Evolutionary conservation across 345 rosid species (phyloP).

Genomic region (Hibiscus syriacus): DNA sequence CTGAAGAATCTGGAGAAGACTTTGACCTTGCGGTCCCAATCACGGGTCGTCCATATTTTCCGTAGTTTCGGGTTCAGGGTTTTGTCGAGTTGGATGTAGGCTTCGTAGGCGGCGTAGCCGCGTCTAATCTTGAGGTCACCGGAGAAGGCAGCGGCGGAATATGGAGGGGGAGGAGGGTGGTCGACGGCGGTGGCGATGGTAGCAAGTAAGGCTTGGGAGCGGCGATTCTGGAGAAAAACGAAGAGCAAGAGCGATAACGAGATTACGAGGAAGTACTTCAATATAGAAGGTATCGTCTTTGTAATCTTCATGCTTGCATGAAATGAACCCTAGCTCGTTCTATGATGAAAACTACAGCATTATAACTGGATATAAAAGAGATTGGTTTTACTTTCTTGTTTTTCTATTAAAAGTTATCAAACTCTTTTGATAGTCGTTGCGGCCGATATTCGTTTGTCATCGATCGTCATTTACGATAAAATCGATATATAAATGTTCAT

Average conservation of each 20-base stretch:
- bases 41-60: conserved; percentile 71
- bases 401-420: too few species aligned
- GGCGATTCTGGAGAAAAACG: background rate
- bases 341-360: too few species aligned
- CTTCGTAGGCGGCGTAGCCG: conserved; percentile 65
- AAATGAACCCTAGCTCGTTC: too few species aligned
- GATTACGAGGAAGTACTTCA: background rate
- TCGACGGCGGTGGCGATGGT: too few species aligned
- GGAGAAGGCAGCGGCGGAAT: background rate
- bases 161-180: background rate
- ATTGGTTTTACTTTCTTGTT: too few species aligned
- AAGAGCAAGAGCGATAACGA: background rate
- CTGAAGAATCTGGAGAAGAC: conserved; percentile 64
- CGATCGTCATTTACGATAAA: too few species aligned
- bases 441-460: too few species aligned
- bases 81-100: conserved; percentile 86
- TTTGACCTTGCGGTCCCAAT: conserved; percentile 74
- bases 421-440: too few species aligned
- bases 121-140: conserved; percentile 55
- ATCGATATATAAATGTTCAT: too few species aligned
- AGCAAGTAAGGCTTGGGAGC: conserved; percentile 2
- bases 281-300: background rate
- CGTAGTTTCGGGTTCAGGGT: conserved; percentile 81
- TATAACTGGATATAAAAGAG: too few species aligned
- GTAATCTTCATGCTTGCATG: conserved; percentile 1